Evolutionary conservation across 768 basidiomycete genomes (phyloP).

Genomic region (Amanita pallidorosea): DNA sequence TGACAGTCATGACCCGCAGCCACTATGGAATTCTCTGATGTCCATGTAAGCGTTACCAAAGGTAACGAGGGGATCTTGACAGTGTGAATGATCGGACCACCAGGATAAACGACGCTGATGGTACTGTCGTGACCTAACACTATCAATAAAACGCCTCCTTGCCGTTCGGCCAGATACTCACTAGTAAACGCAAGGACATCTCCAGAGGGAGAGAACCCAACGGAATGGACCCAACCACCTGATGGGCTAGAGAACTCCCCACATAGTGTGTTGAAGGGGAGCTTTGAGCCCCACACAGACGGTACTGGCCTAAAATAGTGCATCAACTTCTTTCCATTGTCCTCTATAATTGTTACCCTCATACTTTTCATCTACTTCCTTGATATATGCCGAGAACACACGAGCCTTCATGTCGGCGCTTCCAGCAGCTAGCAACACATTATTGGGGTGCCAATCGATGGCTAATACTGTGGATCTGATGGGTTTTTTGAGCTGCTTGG

Average conservation of each 20-base stretch:
- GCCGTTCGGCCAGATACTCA: constrained; percentile 29
- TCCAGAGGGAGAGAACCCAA: constrained; percentile 96
- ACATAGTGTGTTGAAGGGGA: constrained; percentile 96
- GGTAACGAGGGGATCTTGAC: constrained; percentile 76
- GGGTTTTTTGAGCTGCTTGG: constrained; percentile 95
- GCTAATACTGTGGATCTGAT: constrained; percentile 89
- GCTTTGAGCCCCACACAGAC: constrained; percentile 93
- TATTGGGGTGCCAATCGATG: constrained; percentile 99
- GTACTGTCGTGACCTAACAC: constrained; percentile 88
- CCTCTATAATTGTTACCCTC: constrained; percentile 2
- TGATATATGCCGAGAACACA: constrained; percentile 97
- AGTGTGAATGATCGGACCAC: constrained; percentile 57
- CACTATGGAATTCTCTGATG: constrained; percentile 68
- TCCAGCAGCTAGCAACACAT: constrained; percentile 94
- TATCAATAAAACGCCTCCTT: neutral
- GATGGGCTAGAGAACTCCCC: constrained; percentile 84
- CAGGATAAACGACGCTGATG: constrained; percentile 86
- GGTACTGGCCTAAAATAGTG: constrained; percentile 56
- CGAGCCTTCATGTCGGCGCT: constrained; percentile 96
- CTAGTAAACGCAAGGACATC: constrained; percentile 88
- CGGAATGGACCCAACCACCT: constrained; percentile 96
- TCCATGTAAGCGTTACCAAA: constrained; percentile 78
- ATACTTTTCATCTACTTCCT: constrained; percentile 91
- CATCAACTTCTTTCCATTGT: constrained; percentile 2
- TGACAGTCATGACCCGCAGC: constrained; percentile 98